Evolutionary conservation across 1,284 basidiomycete genomes (phyloP).

Genomic region (Thecaphora thlaspeos): DNA sequence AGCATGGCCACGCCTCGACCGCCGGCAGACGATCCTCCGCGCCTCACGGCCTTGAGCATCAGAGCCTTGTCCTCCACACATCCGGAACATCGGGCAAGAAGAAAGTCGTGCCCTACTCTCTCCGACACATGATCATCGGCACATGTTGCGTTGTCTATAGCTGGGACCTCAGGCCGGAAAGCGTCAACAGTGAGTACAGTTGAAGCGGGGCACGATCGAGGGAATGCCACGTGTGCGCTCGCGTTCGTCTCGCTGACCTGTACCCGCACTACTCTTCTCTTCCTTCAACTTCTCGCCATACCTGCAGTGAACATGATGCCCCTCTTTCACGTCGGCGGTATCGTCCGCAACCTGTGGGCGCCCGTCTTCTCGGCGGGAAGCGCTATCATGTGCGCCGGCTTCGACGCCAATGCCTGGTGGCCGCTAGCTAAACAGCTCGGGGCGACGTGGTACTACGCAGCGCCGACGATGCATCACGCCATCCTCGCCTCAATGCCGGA

Average conservation of each 20-base stretch:
- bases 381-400: conserved; percentile 57
- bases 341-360: conserved; percentile 56
- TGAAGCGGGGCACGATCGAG: no score
- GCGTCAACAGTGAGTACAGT: conserved; percentile 46
- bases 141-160: conserved; percentile 55
- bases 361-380: conserved; percentile 55
- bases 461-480: conserved; percentile 58
- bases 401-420: conserved; percentile 57
- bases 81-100: conserved; percentile 58
- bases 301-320: conserved; percentile 57
- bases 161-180: conserved; percentile 53
- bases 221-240: no score
- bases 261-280: no score
- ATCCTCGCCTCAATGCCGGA: conserved; percentile 54
- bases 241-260: conserved; percentile 1
- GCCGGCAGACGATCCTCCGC: conserved; percentile 37
- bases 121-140: conserved; percentile 56
- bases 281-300: background rate
- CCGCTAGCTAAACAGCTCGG: conserved; percentile 52
- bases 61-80: conserved; percentile 55
- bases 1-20: conserved; percentile 24
- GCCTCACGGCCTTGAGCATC: conserved; percentile 49
- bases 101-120: conserved; percentile 56
- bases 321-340: conserved; percentile 58
- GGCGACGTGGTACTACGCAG: conserved; percentile 58